These are phyloP conservation scores for Allium cepa DNA, from an alignment of 106 monocot species.

Conservation along the genomic window DNA sequence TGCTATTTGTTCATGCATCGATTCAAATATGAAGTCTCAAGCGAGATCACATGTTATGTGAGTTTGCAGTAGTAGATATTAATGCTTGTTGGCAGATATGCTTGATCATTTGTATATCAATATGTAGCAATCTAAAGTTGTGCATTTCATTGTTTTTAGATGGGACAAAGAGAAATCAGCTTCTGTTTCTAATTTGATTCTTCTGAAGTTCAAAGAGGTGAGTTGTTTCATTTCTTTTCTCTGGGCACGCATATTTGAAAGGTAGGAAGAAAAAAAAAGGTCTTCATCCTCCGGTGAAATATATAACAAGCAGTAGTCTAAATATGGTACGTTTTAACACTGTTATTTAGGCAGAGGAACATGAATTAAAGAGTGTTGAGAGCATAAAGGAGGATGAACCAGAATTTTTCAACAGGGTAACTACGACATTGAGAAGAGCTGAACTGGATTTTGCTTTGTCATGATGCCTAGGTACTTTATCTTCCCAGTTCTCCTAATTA, in stretches of 20 bases:
- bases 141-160: constrained; percentile 25
- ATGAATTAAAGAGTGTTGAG: constrained; percentile 54
- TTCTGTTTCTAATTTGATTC: constrained; percentile 76
- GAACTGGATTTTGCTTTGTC: constrained; percentile 47
- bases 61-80: too few species aligned
- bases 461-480: constrained; percentile 4
- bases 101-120: too few species aligned
- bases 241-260: too few species aligned
- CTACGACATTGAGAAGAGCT: constrained; percentile 44
- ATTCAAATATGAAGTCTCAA: too few species aligned
- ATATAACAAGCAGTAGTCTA: too few species aligned
- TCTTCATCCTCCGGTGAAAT: too few species aligned
- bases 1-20: too few species aligned
- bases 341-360: constrained; percentile 53
- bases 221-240: background rate
- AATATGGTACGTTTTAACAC: background rate
- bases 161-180: constrained; percentile 87
- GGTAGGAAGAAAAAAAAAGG: too few species aligned
- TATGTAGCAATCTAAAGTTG: too few species aligned
- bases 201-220: constrained; percentile 92
- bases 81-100: too few species aligned
- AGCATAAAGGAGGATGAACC: constrained; percentile 57
- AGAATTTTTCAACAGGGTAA: constrained; percentile 53
- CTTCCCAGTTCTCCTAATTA: background rate
- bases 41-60: too few species aligned